Evolutionary conservation across 768 basidiomycete species (phyloP).

Genomic region (Russula sp.): DNA sequence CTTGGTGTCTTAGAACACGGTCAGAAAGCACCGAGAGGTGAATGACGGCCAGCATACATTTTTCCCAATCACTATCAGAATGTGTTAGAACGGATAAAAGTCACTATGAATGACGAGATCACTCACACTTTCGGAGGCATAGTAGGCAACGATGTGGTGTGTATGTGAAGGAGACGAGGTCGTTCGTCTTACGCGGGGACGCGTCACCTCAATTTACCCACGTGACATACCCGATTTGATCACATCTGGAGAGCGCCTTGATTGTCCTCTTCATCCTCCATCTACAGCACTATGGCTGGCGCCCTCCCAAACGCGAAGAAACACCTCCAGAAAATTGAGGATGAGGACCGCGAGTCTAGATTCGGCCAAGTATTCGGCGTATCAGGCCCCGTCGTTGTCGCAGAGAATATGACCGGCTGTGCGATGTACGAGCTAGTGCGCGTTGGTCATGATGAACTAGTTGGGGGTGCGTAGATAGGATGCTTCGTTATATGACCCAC

Average conservation of each 20-base stretch:
- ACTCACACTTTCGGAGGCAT: constrained; percentile 98
- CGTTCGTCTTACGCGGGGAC: constrained; percentile 32
- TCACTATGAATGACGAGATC: not conserved
- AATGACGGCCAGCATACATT: constrained; percentile 58
- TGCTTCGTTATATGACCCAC: not conserved
- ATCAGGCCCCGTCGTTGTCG: constrained; percentile 97
- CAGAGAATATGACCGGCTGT: constrained; percentile 92
- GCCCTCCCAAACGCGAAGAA: constrained; percentile 88
- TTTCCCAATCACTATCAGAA: constrained; percentile 90
- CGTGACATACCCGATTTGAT: constrained; percentile 22
- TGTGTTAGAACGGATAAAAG: constrained; percentile 3
- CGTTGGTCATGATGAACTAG: constrained; percentile 97
- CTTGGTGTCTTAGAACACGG: constrained; percentile 64
- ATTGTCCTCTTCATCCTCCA: too few species aligned
- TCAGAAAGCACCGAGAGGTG: constrained; percentile 2
- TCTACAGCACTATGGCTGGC: constrained; percentile 67
- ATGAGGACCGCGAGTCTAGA: constrained; percentile 86
- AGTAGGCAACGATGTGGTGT: constrained; percentile 33
- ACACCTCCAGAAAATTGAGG: constrained; percentile 80
- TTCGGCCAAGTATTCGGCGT: constrained; percentile 93
- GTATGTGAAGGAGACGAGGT: constrained; percentile 11
- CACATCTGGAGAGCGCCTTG: constrained; percentile 7
- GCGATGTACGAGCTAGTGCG: constrained; percentile 99
- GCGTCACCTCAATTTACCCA: constrained; percentile 36
- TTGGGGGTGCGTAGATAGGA: constrained; percentile 68